Conservation (phyloP, 108 stramenopile genomes). For the Bacterosira constricta region DNA sequence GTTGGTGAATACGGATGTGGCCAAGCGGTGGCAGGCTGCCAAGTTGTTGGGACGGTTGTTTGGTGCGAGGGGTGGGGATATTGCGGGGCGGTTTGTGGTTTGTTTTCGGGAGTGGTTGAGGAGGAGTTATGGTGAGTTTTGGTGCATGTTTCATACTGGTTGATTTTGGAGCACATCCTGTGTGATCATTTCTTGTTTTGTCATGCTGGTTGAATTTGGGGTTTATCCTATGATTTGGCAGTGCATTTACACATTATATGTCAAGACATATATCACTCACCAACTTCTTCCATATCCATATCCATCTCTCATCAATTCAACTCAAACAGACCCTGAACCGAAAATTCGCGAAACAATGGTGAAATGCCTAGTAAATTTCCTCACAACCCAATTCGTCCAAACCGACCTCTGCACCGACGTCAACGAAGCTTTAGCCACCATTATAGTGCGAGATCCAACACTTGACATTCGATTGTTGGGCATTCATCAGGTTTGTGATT, state of each 20-base stretch:
- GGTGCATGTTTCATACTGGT: no score
- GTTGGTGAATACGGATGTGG: slow-evolving; percentile 46
- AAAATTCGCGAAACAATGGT: slow-evolving; percentile 74
- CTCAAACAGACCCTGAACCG: slow-evolving; percentile 26
- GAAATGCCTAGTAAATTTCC: slow-evolving; percentile 56
- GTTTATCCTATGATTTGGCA: neutral
- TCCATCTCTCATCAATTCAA: neutral
- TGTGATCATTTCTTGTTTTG: neutral
- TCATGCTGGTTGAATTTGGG: neutral
- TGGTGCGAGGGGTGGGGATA: slow-evolving; percentile 35
- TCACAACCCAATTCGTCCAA: slow-evolving; percentile 41
- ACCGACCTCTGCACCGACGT: slow-evolving; percentile 56
- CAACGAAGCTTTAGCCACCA: slow-evolving; percentile 42
- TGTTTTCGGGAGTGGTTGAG: slow-evolving; percentile 78
- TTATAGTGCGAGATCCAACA: slow-evolving; percentile 40
- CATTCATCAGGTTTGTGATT: slow-evolving; percentile 75
- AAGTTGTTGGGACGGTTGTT: slow-evolving; percentile 74
- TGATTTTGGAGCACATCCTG: no score
- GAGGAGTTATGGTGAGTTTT: slow-evolving; percentile 63
- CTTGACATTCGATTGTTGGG: slow-evolving; percentile 56
- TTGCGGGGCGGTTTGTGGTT: slow-evolving; percentile 52
- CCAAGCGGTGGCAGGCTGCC: slow-evolving; percentile 53
- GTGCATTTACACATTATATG: no score
- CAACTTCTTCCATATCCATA: no score
- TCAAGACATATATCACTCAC: no score